Percentiles rank a stretch among this genome's conserved stretches.
phyloP scores from a whole-genome alignment of 768 basidiomycete species.

The Leccinum olivaceopallidum region DNA sequence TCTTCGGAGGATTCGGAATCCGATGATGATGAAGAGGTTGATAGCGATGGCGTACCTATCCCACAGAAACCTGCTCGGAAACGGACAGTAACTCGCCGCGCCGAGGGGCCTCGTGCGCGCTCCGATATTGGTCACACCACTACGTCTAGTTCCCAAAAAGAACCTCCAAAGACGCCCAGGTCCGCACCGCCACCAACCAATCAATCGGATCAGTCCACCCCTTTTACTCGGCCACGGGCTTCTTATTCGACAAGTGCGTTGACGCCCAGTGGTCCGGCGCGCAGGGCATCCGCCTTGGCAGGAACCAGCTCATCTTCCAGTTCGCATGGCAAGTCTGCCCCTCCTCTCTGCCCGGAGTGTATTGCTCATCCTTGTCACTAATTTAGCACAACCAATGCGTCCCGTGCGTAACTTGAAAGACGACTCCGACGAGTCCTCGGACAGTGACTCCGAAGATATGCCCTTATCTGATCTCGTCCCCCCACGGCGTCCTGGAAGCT shows the following conservation, averaged over 20 bases:
- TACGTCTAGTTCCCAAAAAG: slow-evolving; percentile 7
- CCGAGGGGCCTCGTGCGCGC: slow-evolving; percentile 5
- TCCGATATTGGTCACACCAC: slow-evolving; percentile 24
- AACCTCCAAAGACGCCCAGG: slow-evolving; percentile 14
- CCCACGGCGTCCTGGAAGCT: slow-evolving; percentile 68
- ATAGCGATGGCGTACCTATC: slow-evolving; percentile 36
- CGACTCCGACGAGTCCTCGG: slow-evolving; percentile 29
- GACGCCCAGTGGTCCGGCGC: slow-evolving; percentile 50
- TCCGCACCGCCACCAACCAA: slow-evolving; percentile 33
- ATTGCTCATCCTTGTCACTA: neutral
- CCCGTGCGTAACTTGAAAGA: slow-evolving; percentile 9
- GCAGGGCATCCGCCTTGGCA: slow-evolving; percentile 46
- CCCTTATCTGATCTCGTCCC: slow-evolving; percentile 64
- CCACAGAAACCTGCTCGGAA: slow-evolving; percentile 36
- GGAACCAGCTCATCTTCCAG: slow-evolving; percentile 31
- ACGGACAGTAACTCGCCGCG: slow-evolving; percentile 35
- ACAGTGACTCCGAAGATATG: slow-evolving; percentile 55
- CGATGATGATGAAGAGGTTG: slow-evolving; percentile 37
- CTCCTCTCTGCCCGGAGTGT: neutral
- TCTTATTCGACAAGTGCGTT: slow-evolving; percentile 62
- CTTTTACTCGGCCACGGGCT: slow-evolving; percentile 40
- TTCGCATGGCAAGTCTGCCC: slow-evolving; percentile 29
- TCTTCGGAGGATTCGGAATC: slow-evolving; percentile 39
- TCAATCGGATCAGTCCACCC: slow-evolving; percentile 6
- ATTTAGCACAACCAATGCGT: slow-evolving; percentile 9